Conservation (phyloP, 176 grass and related monocot species). For the Bolboschoenus planiculmis region DNA sequence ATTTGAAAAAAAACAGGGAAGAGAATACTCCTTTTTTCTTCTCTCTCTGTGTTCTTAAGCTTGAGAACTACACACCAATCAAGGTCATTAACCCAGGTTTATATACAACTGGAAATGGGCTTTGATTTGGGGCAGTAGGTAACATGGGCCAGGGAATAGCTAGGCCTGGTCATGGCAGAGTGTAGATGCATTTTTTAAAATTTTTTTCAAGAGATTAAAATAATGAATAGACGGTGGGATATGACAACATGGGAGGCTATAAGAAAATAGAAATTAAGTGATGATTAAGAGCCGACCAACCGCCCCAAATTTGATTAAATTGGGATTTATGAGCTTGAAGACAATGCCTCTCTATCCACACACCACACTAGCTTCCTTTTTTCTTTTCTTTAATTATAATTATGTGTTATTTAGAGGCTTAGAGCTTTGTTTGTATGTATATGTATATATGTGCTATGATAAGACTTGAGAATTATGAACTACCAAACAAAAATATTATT, state of each 20-base stretch:
- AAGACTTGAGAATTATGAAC: not conserved
- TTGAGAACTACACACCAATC: not conserved
- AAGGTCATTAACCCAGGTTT: conserved; percentile 3
- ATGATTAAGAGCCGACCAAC: conserved; percentile 55
- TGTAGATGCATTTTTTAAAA: conserved; percentile 10
- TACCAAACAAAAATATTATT: not conserved
- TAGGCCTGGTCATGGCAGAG: not conserved
- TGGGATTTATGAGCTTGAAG: conserved; percentile 25
- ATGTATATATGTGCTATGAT: not conserved
- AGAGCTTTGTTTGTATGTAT: too few species aligned
- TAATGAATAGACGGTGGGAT: conserved; percentile 40
- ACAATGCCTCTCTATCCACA: conserved; percentile 21
- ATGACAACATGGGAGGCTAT: conserved; percentile 17
- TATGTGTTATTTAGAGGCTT: not conserved
- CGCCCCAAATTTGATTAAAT: conserved; percentile 36
- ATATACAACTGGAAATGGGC: conserved; percentile 37
- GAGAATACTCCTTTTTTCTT: not conserved
- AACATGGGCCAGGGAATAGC: not conserved
- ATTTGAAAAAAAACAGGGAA: not conserved
- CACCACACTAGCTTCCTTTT: not conserved
- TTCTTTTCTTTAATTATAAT: not conserved
- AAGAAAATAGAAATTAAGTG: conserved; percentile 10
- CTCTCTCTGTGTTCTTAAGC: conserved; percentile 17
- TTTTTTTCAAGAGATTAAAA: conserved; percentile 33
- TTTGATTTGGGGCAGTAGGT: not conserved